These are phyloP conservation scores for Ascoidea rubescens DNA, from an alignment of 805 yeast species.

Conservation along the genomic window DNA sequence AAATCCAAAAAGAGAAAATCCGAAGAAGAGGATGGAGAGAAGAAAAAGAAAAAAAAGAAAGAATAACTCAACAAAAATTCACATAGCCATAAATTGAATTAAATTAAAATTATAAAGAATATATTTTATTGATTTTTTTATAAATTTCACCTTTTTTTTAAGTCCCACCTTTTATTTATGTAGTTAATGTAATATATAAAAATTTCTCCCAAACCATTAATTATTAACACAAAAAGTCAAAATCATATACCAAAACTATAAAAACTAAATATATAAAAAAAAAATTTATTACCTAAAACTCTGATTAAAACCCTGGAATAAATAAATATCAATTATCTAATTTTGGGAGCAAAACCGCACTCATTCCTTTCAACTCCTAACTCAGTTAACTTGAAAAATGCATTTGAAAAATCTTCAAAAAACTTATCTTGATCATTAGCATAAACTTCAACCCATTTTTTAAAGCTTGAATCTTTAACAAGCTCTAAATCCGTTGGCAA, in stretches of 20 bases:
- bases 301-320: no score
- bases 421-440: constrained; percentile 24
- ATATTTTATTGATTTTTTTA: no score
- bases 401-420: constrained; percentile 24
- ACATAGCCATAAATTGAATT: no score
- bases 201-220: no score
- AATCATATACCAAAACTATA: no score
- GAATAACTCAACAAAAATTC: neutral
- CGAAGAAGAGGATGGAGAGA: constrained; percentile 38
- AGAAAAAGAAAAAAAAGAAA: constrained; percentile 27
- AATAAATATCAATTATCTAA: constrained; percentile 8
- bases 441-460: constrained; percentile 24
- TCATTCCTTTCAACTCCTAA: constrained; percentile 21
- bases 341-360: constrained; percentile 6
- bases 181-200: no score
- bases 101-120: no score
- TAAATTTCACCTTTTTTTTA: no score
- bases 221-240: no score
- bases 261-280: no score
- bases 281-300: no score
- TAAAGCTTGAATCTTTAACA: constrained; percentile 20
- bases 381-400: constrained; percentile 32
- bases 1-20: constrained; percentile 35
- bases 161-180: no score
- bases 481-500: constrained; percentile 31